phyloP scores from a whole-genome alignment of 2,329 filamentous ascomycete genomes.

The Proliferodiscus dingleyae region DNA sequence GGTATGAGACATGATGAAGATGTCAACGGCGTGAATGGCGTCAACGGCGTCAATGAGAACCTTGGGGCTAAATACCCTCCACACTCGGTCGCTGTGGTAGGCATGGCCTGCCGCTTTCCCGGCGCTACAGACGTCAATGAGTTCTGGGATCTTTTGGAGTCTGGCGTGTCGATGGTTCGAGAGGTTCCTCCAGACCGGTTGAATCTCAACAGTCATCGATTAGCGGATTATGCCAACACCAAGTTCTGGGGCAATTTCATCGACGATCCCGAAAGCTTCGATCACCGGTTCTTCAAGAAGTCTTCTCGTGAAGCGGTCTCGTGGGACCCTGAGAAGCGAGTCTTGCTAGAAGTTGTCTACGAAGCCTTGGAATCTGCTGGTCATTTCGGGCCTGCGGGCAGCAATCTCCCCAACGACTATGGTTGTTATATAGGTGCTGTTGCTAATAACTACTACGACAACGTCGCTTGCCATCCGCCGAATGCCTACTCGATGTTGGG shows the following conservation, averaged over 20 bases:
- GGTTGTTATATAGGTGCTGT: constrained; percentile 17
- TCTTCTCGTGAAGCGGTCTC: constrained; percentile 72
- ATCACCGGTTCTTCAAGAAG: constrained; percentile 79
- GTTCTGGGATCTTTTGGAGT: constrained; percentile 44
- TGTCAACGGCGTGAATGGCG: background rate
- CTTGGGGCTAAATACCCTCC: constrained; percentile 5
- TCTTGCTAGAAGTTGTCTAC: constrained; percentile 71
- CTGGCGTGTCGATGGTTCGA: constrained; percentile 34
- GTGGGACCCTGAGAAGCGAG: constrained; percentile 72
- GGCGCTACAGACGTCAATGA: constrained; percentile 37
- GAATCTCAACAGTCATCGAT: constrained; percentile 41
- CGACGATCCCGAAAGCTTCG: constrained; percentile 44
- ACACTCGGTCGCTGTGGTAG: constrained; percentile 32
- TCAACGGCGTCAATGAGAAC: background rate
- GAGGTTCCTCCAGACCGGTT: constrained; percentile 68
- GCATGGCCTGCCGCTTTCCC: constrained; percentile 36
- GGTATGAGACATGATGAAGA: no score
- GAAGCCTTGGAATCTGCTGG: constrained; percentile 70
- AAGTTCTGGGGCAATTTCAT: constrained; percentile 52
- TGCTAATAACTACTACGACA: constrained; percentile 17
- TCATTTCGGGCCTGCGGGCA: constrained; percentile 39
- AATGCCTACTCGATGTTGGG: constrained; percentile 19
- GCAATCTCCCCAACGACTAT: constrained; percentile 34
- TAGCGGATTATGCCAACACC: background rate
- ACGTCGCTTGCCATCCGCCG: constrained; percentile 11